These are phyloP conservation scores for Didymella pomorum DNA, from an alignment of 2,329 filamentous ascomycete species.

Conservation along the genomic window DNA sequence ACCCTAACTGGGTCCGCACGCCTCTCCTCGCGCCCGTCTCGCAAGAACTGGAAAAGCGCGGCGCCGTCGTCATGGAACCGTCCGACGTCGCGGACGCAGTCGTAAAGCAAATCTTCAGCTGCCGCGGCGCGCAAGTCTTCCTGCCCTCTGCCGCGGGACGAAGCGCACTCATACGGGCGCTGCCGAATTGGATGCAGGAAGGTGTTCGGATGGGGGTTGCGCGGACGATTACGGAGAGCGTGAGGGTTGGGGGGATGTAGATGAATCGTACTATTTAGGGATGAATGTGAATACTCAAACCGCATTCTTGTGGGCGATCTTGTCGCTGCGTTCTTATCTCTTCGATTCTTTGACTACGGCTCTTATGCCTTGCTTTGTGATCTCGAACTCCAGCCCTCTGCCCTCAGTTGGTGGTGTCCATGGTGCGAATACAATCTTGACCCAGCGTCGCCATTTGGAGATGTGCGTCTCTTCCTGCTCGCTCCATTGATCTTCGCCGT, in stretches of 20 bases:
- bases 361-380: constrained; percentile 53
- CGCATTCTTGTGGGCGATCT: background rate
- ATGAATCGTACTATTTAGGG: too few relatives aligned
- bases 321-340: background rate
- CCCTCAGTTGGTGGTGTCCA: constrained; percentile 68
- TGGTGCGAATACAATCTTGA: constrained; percentile 89
- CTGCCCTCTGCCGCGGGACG: constrained; percentile 37
- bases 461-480: constrained; percentile 53
- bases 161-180: constrained; percentile 51
- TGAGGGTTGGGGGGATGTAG: constrained; percentile 10
- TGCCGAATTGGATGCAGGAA: constrained; percentile 61
- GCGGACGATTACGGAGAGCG: constrained; percentile 26
- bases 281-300: too few relatives aligned
- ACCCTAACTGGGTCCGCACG: constrained; percentile 54
- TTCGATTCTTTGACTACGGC: constrained; percentile 31
- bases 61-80: constrained; percentile 49
- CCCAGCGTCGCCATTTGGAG: constrained; percentile 73
- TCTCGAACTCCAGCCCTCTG: constrained; percentile 74
- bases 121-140: constrained; percentile 53
- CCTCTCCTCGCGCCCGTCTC: constrained; percentile 49
- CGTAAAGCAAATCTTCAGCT: constrained; percentile 51
- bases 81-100: constrained; percentile 52
- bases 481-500: constrained; percentile 52
- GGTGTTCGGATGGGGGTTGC: constrained; percentile 30
- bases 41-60: constrained; percentile 41